Evolutionary conservation across 2,329 filamentous ascomycete genomes (phyloP).

Genomic region (Exophiala spinifera): DNA sequence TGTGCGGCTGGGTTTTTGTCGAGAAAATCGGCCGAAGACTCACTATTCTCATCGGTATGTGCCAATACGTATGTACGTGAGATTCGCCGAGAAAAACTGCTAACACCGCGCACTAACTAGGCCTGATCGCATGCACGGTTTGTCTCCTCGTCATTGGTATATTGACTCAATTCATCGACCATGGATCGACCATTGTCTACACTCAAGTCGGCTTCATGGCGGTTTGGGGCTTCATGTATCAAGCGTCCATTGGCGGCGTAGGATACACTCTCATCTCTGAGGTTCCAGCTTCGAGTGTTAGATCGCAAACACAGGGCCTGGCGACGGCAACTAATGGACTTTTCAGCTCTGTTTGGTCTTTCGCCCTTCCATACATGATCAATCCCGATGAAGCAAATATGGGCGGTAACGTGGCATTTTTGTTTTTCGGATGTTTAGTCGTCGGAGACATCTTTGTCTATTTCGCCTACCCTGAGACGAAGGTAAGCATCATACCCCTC

Average conservation of each 20-base stretch:
- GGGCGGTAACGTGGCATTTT: constrained; percentile 39
- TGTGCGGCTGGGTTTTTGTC: no score
- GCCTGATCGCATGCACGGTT: no score
- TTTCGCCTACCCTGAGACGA: neutral
- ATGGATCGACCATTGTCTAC: no score
- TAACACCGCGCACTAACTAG: no score
- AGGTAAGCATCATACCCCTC: neutral
- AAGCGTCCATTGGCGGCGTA: neutral
- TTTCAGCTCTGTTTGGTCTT: constrained; percentile 35
- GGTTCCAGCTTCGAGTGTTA: neutral
- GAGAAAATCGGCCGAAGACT: no score
- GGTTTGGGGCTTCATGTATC: neutral
- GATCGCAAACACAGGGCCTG: neutral
- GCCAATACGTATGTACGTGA: no score
- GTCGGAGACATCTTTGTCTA: neutral
- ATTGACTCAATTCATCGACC: neutral
- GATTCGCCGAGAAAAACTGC: no score
- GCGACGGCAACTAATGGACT: neutral
- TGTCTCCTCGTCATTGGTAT: neutral
- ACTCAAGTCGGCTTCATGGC: neutral
- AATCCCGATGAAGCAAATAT: constrained; percentile 37
- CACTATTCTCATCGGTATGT: no score
- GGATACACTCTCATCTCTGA: neutral
- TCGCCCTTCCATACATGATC: constrained; percentile 37
- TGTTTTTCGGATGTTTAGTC: constrained; percentile 32